Evolutionary conservation across 164 flowering plant genomes (phyloP).

Genomic region (Aristolochia californica): DNA sequence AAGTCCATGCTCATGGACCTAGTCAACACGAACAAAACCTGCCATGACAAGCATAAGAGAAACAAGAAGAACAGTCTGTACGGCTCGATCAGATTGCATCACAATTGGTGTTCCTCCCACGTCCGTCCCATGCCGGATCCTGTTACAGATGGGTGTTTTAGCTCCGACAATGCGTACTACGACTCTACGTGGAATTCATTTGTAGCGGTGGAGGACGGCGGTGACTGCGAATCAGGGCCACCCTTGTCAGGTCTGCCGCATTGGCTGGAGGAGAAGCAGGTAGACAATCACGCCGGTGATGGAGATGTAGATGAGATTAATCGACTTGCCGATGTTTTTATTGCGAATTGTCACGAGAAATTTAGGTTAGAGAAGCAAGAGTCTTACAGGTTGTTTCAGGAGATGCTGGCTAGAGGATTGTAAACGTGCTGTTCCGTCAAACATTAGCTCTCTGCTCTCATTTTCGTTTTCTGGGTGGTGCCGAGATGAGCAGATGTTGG

Average conservation of each 20-base stretch:
- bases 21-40: slow-evolving; percentile 26
- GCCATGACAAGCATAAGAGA: slow-evolving; percentile 14
- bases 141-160: slow-evolving; percentile 11
- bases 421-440: slow-evolving; percentile 16
- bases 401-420: slow-evolving; percentile 85
- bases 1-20: slow-evolving; percentile 35
- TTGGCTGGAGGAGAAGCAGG: slow-evolving; percentile 62
- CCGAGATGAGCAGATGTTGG: neutral
- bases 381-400: slow-evolving; percentile 82
- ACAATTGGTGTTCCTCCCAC: slow-evolving; percentile 78
- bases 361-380: slow-evolving; percentile 93
- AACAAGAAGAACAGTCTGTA: slow-evolving; percentile 26
- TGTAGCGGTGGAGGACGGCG: slow-evolving; percentile 12
- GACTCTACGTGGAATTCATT: slow-evolving; percentile 56
- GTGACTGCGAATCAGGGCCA: slow-evolving; percentile 11
- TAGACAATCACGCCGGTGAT: slow-evolving; percentile 9
- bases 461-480: neutral
- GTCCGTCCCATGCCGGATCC: slow-evolving; percentile 44
- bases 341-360: slow-evolving; percentile 82
- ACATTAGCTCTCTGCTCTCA: neutral
- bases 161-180: slow-evolving; percentile 25
- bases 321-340: slow-evolving; percentile 72
- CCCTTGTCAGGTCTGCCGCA: slow-evolving; percentile 53
- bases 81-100: slow-evolving; percentile 63
- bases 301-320: slow-evolving; percentile 55